These are phyloP conservation scores for Wickerhamomyces chaumierensis DNA, from an alignment of 805 yeast genomes.

Conservation along the genomic window DNA sequence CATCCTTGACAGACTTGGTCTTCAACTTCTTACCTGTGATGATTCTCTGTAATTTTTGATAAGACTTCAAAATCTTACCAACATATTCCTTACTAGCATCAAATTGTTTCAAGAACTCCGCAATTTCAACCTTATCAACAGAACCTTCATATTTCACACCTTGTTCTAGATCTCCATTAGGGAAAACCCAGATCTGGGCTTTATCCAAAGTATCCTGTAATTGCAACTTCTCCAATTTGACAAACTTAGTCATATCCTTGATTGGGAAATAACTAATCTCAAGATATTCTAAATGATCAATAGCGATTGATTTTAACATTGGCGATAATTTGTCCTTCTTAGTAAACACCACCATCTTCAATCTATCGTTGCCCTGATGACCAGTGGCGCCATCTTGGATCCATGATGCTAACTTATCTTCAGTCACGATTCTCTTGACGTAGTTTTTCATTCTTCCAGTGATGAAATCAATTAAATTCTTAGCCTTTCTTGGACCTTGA, in stretches of 20 bases:
- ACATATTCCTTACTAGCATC: slow-evolving; percentile 25
- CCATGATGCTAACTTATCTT: slow-evolving; percentile 22
- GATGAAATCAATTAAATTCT: slow-evolving; percentile 42
- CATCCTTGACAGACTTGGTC: slow-evolving; percentile 7
- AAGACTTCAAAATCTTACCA: slow-evolving; percentile 4
- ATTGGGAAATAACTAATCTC: slow-evolving; percentile 34
- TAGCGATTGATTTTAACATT: slow-evolving; percentile 51
- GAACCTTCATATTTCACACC: slow-evolving; percentile 19
- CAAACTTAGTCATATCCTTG: slow-evolving; percentile 14
- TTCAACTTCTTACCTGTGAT: slow-evolving; percentile 15
- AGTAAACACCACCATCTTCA: slow-evolving; percentile 43
- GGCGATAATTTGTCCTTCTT: slow-evolving; percentile 39
- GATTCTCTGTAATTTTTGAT: slow-evolving; percentile 11
- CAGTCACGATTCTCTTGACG: slow-evolving; percentile 36
- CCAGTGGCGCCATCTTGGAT: slow-evolving; percentile 1
- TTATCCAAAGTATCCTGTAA: slow-evolving; percentile 7
- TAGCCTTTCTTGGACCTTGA: slow-evolving; percentile 48
- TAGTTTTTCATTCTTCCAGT: slow-evolving; percentile 55
- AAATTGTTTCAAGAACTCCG: slow-evolving; percentile 21
- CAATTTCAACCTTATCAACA: slow-evolving; percentile 20
- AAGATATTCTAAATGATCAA: slow-evolving; percentile 47
- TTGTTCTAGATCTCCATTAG: slow-evolving; percentile 9
- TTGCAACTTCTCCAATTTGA: slow-evolving; percentile 7
- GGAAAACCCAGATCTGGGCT: slow-evolving; percentile 8
- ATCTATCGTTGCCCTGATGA: slow-evolving; percentile 8